These are phyloP conservation scores for Emydomyces testavorans DNA, from an alignment of 2,329 filamentous ascomycete species.

Conservation along the genomic window DNA sequence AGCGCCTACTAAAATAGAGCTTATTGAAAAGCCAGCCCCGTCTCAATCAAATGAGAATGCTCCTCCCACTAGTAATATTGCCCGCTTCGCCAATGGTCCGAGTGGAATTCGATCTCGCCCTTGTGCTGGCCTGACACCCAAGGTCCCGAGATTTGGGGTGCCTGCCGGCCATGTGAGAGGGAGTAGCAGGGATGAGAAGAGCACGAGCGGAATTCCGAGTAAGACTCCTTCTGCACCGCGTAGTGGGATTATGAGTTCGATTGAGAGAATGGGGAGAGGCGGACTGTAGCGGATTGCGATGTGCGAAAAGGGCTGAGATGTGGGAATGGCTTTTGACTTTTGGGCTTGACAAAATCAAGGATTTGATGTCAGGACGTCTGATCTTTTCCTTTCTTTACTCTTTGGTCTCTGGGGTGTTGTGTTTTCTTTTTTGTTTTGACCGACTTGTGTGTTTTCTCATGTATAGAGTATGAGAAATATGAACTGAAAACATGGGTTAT, in stretches of 20 bases:
- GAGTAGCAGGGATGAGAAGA: constrained; percentile 25
- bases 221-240: constrained; percentile 36
- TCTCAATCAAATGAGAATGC: constrained; percentile 4
- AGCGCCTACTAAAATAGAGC: background rate
- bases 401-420: background rate
- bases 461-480: constrained; percentile 10
- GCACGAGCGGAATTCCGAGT: constrained; percentile 15
- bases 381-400: background rate
- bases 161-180: constrained; percentile 24
- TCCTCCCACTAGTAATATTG: constrained; percentile 9
- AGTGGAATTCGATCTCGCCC: constrained; percentile 25
- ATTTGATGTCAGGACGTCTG: no score
- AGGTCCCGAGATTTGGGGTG: constrained; percentile 26
- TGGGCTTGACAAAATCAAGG: no score
- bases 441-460: background rate
- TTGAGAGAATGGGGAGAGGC: constrained; percentile 69
- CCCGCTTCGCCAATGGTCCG: constrained; percentile 11
- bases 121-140: constrained; percentile 21
- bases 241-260: constrained; percentile 70
- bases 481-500: constrained; percentile 9
- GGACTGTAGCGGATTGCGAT: constrained; percentile 6
- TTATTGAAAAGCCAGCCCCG: background rate
- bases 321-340: background rate
- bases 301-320: background rate
- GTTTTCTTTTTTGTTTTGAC: background rate